Evolutionary conservation across 371 early-diverging fungal genomes (phyloP).

Genomic region (Mucor racemosus): DNA sequence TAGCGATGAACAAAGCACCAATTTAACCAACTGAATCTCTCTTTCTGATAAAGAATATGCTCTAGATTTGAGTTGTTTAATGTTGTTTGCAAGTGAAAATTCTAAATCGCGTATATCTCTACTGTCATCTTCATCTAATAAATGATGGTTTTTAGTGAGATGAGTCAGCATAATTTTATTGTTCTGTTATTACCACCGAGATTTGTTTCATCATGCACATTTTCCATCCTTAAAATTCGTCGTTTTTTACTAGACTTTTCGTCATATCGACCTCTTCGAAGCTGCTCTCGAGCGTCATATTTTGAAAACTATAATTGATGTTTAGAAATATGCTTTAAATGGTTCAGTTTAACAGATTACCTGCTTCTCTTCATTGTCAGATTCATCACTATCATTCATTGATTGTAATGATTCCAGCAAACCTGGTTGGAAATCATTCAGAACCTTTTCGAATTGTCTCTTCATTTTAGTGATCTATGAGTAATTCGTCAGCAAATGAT

Average conservation of each 20-base stretch:
- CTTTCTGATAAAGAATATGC: slow-evolving; percentile 41
- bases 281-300: slow-evolving; percentile 27
- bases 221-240: slow-evolving; percentile 30
- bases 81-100: slow-evolving; percentile 62
- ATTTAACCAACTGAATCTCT: slow-evolving; percentile 58
- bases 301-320: not conserved
- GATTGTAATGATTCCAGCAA: slow-evolving; percentile 26
- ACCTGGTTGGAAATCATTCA: slow-evolving; percentile 54
- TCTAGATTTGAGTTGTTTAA: slow-evolving; percentile 40
- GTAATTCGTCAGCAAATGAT: no score
- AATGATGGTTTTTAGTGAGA: not conserved
- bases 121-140: not conserved
- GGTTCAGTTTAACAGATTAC: not conserved
- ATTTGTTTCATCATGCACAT: slow-evolving; percentile 19
- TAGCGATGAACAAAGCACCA: slow-evolving; percentile 65
- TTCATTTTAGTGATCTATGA: slow-evolving; percentile 52
- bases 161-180: no score
- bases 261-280: slow-evolving; percentile 40
- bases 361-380: slow-evolving; percentile 7
- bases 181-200: slow-evolving; percentile 14
- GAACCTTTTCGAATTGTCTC: slow-evolving; percentile 52
- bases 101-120: slow-evolving; percentile 65
- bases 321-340: no score
- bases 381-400: slow-evolving; percentile 8
- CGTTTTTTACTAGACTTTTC: slow-evolving; percentile 36